These are phyloP conservation scores for Fraxinus excelsior DNA, from an alignment of 257 asterid species.

Conservation along the genomic window DNA sequence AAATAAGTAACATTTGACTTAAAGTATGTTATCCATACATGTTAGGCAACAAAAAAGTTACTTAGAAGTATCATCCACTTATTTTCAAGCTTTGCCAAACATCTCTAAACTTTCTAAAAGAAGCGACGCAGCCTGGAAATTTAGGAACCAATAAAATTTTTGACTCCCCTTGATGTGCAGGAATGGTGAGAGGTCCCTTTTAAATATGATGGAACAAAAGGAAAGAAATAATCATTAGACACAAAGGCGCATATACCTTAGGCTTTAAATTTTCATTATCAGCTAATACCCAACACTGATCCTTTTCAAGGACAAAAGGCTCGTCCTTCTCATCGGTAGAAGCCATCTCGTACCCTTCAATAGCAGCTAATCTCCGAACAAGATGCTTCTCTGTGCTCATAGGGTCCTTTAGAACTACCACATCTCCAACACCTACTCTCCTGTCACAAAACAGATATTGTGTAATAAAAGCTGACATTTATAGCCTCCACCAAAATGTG, in stretches of 20 bases:
- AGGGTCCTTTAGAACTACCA: slow-evolving; percentile 78
- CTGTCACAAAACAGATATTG: slow-evolving; percentile 36
- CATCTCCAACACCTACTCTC: slow-evolving; percentile 69
- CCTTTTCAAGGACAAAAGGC: slow-evolving; percentile 71
- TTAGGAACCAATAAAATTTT: not conserved
- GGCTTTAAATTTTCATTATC: slow-evolving; percentile 71
- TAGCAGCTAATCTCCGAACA: slow-evolving; percentile 84
- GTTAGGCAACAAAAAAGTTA: too few relatives aligned
- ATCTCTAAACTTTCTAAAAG: not conserved
- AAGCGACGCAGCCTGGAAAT: not conserved
- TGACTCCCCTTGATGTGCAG: not conserved
- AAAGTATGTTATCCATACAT: too few relatives aligned
- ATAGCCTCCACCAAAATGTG: not conserved
- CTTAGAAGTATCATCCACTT: too few relatives aligned
- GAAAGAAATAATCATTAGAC: slow-evolving; percentile 2
- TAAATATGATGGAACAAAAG: not conserved
- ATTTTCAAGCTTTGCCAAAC: too few relatives aligned
- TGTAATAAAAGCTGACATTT: not conserved
- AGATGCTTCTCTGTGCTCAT: slow-evolving; percentile 44
- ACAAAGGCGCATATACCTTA: slow-evolving; percentile 44
- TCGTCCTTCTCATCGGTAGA: slow-evolving; percentile 70
- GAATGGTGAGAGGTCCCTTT: not conserved
- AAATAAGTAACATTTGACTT: too few relatives aligned
- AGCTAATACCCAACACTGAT: slow-evolving; percentile 86
- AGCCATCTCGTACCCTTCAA: slow-evolving; percentile 80